These are phyloP conservation scores for Pythium utonaiense DNA, from an alignment of 352 stramenopile genomes.

Conservation along the genomic window DNA sequence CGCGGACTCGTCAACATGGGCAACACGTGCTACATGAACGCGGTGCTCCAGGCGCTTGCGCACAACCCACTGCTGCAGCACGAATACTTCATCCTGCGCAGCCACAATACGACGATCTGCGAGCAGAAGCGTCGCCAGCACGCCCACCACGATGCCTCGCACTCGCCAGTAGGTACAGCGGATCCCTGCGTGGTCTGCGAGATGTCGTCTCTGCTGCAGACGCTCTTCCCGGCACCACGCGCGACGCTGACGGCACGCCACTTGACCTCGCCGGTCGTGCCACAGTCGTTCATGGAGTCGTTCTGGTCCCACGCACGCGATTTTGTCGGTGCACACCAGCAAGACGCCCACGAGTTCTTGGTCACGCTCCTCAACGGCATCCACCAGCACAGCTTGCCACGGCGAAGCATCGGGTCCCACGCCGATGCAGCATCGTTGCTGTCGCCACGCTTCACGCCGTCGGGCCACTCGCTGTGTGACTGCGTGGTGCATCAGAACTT, in stretches of 20 bases:
- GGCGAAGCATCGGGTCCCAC: not conserved
- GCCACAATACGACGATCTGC: constrained; percentile 61
- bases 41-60: constrained; percentile 63
- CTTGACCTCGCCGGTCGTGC: constrained; percentile 45
- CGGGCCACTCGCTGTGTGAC: constrained; percentile 57
- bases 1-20: constrained; percentile 81
- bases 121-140: constrained; percentile 47
- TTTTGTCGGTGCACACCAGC: constrained; percentile 60
- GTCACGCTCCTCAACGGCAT: constrained; percentile 59
- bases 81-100: constrained; percentile 62
- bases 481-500: constrained; percentile 74
- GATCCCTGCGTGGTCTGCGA: constrained; percentile 56
- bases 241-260: constrained; percentile 19
- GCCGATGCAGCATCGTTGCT: not conserved
- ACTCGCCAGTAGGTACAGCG: not conserved
- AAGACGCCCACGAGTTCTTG: constrained; percentile 78
- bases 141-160: not conserved
- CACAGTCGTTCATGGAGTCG: constrained; percentile 56
- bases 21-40: constrained; percentile 86
- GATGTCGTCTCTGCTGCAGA: constrained; percentile 29
- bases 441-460: constrained; percentile 60
- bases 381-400: constrained; percentile 53
- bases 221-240: constrained; percentile 25
- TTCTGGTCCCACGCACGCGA: constrained; percentile 52
- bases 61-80: constrained; percentile 71